Evolutionary conservation across 2,329 filamentous ascomycete genomes (phyloP).

Genomic region (Plectosphaerella plurivora): DNA sequence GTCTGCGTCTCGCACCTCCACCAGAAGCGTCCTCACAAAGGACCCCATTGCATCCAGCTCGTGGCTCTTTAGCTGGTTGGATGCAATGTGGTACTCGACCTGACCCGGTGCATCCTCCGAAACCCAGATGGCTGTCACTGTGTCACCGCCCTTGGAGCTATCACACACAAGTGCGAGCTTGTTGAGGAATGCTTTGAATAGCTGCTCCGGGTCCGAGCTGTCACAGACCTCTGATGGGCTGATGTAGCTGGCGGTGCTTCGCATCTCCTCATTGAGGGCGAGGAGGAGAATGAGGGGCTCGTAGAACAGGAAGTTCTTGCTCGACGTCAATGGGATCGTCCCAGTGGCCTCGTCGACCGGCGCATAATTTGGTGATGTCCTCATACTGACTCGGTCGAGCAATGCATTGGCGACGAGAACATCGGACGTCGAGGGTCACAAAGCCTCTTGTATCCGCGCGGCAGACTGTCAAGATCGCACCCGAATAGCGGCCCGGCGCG

Average conservation of each 20-base stretch:
- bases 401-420: too few relatives aligned
- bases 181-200: constrained; percentile 22
- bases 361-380: neutral
- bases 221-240: neutral
- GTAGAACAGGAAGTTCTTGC: neutral
- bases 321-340: neutral
- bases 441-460: too few relatives aligned
- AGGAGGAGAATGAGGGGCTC: constrained; percentile 3
- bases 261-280: constrained; percentile 3
- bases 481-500: too few relatives aligned
- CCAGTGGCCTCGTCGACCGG: neutral
- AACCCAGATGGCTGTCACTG: constrained; percentile 22
- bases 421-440: too few relatives aligned
- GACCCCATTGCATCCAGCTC: neutral
- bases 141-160: constrained; percentile 18
- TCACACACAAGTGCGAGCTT: constrained; percentile 26
- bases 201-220: constrained; percentile 10
- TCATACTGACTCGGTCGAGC: neutral
- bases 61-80: constrained; percentile 15
- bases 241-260: neutral
- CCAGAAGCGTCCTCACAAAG: neutral
- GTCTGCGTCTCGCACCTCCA: neutral
- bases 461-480: too few relatives aligned
- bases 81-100: constrained; percentile 24
- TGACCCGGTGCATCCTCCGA: constrained; percentile 16